Percentiles rank a stretch among this genome's conserved stretches.
Conservation (phyloP, 257 asterid species). For the Knoxia roxburghii region DNA sequence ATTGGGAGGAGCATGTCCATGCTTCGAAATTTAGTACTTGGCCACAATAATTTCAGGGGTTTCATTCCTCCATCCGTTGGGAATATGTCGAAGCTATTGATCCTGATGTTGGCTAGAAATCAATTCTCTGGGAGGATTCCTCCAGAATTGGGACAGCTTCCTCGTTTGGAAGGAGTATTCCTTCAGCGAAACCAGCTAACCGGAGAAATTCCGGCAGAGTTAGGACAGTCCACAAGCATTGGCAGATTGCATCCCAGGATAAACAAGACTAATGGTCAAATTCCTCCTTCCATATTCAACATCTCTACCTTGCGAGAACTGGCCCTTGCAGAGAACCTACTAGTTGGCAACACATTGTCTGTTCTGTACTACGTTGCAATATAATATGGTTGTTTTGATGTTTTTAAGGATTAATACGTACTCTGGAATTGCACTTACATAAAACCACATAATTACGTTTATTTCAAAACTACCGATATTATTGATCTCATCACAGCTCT, state of each 20-base stretch:
- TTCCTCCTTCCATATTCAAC: neutral
- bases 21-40: neutral
- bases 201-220: neutral
- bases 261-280: neutral
- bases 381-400: no score
- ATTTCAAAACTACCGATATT: neutral
- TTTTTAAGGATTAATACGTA: no score
- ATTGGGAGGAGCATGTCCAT: neutral
- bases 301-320: neutral
- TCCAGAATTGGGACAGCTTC: neutral
- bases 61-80: neutral
- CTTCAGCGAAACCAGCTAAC: neutral
- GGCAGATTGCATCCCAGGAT: neutral
- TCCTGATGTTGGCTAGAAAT: neutral
- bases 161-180: neutral
- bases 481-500: neutral
- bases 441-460: conserved; percentile 2
- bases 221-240: neutral
- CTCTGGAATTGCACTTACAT: neutral
- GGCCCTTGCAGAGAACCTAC: neutral
- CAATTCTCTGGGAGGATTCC: neutral
- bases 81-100: neutral
- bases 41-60: neutral
- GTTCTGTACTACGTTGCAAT: neutral
- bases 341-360: neutral